Evolutionary conservation across 805 yeast genomes (phyloP).

Genomic region (Helenozyma rhizophorensis): DNA sequence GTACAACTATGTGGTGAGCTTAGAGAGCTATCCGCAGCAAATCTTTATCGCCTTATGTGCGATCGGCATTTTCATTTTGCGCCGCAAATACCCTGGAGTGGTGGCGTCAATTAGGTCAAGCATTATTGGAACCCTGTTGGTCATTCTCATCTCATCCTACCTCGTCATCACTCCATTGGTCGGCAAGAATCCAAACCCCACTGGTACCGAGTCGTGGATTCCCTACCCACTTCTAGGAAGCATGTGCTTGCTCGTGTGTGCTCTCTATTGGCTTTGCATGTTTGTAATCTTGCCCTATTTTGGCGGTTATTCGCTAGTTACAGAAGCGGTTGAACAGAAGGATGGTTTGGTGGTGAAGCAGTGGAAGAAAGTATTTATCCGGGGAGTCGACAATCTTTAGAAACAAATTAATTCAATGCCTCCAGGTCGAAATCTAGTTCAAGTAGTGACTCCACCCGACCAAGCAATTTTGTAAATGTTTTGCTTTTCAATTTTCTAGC

Average conservation of each 20-base stretch:
- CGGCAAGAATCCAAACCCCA: slow-evolving; percentile 35
- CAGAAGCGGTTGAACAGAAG: slow-evolving; percentile 36
- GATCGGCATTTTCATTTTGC: slow-evolving; percentile 52
- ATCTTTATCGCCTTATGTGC: slow-evolving; percentile 50
- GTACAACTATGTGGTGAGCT: slow-evolving; percentile 47
- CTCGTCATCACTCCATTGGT: slow-evolving; percentile 49
- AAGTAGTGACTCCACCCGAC: slow-evolving; percentile 11
- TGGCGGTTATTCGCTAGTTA: slow-evolving; percentile 42
- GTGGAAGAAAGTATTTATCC: slow-evolving; percentile 43
- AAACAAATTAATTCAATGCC: too few species aligned
- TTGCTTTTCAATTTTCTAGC: slow-evolving; percentile 10
- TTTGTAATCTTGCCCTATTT: slow-evolving; percentile 46
- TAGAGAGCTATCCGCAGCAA: slow-evolving; percentile 50
- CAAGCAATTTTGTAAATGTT: slow-evolving; percentile 9
- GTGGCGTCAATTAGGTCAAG: slow-evolving; percentile 51
- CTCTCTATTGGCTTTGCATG: slow-evolving; percentile 51
- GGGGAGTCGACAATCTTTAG: too few species aligned
- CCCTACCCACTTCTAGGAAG: slow-evolving; percentile 47
- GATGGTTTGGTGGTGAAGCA: slow-evolving; percentile 58
- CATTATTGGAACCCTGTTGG: slow-evolving; percentile 42
- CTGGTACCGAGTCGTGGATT: slow-evolving; percentile 40
- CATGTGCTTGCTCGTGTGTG: slow-evolving; percentile 38
- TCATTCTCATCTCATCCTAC: slow-evolving; percentile 43
- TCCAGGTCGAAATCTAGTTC: neutral
- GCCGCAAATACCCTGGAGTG: slow-evolving; percentile 45